These are phyloP conservation scores for Pythium guiyangense DNA, from an alignment of 352 stramenopile species.

Conservation along the genomic window DNA sequence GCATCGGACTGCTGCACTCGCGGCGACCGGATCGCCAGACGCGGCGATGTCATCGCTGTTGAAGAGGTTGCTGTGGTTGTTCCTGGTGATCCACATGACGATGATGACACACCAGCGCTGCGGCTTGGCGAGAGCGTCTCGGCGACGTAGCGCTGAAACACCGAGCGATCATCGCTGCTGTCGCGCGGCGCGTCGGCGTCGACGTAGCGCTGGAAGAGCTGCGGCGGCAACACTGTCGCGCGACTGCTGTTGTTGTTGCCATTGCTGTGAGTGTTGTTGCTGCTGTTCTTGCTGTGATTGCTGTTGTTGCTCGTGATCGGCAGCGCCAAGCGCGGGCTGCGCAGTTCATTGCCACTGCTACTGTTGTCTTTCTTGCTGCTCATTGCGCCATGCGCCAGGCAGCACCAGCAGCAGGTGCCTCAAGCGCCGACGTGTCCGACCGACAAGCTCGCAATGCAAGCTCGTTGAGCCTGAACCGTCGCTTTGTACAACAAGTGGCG, in stretches of 20 bases:
- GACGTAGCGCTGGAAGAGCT: no score
- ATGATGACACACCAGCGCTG: no score
- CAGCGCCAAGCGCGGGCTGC: slow-evolving; percentile 7
- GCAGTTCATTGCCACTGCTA: slow-evolving; percentile 3
- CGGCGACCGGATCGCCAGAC: slow-evolving; percentile 5
- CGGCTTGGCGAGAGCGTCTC: slow-evolving; percentile 1
- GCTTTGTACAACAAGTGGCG: not conserved
- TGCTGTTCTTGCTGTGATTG: not conserved
- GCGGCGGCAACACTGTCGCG: no score
- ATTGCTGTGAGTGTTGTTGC: no score
- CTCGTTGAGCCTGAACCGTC: no score
- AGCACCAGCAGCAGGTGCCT: not conserved
- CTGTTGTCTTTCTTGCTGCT: slow-evolving; percentile 7
- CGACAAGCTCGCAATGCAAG: no score
- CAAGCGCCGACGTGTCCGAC: no score
- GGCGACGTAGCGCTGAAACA: slow-evolving; percentile 12
- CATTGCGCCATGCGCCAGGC: slow-evolving; percentile 5
- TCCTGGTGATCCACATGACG: not conserved
- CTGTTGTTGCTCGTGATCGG: not conserved
- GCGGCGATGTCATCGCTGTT: not conserved
- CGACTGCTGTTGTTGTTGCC: no score
- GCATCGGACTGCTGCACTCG: not conserved
- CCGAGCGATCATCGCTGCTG: slow-evolving; percentile 8
- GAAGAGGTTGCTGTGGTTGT: no score
- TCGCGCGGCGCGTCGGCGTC: no score